Percentiles rank a stretch among this genome's conserved stretches.
These are phyloP conservation scores for Cladophialophora exuberans DNA, from an alignment of 2,329 filamentous ascomycete species.

Conservation along the genomic window DNA sequence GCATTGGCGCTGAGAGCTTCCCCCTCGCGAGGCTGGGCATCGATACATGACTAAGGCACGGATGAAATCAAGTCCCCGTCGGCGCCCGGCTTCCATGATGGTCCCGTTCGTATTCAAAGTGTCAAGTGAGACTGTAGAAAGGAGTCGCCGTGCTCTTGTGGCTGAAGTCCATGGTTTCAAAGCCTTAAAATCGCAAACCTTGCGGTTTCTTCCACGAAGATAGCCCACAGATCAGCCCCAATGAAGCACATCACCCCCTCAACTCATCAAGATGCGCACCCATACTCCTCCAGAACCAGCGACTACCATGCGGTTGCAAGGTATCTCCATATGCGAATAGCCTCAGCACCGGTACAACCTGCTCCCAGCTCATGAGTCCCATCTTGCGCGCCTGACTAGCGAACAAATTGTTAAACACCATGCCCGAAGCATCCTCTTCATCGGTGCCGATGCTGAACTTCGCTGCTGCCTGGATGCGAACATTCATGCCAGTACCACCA, in stretches of 20 bases:
- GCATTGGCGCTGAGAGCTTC: too few relatives aligned
- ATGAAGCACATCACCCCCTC: background rate
- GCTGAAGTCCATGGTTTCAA: too few relatives aligned
- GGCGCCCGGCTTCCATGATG: too few relatives aligned
- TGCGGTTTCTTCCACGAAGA: background rate
- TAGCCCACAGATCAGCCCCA: too few relatives aligned
- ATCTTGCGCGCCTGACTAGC: slow-evolving; percentile 3
- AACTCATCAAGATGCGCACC: slow-evolving; percentile 3
- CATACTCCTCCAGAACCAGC: slow-evolving; percentile 7
- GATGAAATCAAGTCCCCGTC: too few relatives aligned
- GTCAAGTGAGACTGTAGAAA: too few relatives aligned
- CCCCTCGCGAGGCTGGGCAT: slow-evolving; percentile 2
- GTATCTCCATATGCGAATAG: background rate
- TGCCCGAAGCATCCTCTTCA: background rate
- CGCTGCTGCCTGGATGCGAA: background rate
- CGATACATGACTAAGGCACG: too few relatives aligned
- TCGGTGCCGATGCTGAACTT: background rate
- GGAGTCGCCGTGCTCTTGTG: too few relatives aligned
- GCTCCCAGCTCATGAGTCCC: slow-evolving; percentile 2
- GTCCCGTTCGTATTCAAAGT: too few relatives aligned
- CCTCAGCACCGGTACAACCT: background rate
- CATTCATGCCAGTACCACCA: background rate
- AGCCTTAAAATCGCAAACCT: background rate
- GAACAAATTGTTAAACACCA: slow-evolving; percentile 1
- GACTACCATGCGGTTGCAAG: background rate